Percentiles rank a stretch among this genome's conserved stretches.
Conservation (phyloP, 495 filamentous ascomycete species). For the Cladorrhinum samala region DNA sequence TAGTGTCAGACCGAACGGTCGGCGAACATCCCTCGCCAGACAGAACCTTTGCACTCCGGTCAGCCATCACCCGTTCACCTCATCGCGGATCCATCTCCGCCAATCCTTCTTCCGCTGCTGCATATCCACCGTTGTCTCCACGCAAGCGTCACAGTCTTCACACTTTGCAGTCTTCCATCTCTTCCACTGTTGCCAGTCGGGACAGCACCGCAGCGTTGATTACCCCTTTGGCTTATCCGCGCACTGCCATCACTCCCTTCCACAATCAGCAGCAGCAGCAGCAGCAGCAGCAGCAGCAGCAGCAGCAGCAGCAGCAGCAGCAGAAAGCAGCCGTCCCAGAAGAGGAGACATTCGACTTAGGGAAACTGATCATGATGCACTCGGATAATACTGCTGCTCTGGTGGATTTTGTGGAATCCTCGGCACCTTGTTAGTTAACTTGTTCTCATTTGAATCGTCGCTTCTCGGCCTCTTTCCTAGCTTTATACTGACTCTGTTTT, state of each 20-base stretch:
- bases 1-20: not conserved
- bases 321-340: not conserved
- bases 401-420: conserved; percentile 4
- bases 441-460: not conserved
- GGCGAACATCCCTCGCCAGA: conserved; percentile 7
- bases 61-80: conserved; percentile 10
- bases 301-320: not conserved
- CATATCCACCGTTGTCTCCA: not conserved
- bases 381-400: conserved; percentile 6
- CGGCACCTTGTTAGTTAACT: conserved; percentile 14
- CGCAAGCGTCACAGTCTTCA: conserved; percentile 27
- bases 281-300: too few relatives aligned
- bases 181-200: conserved; percentile 12
- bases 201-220: conserved; percentile 6
- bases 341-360: not conserved
- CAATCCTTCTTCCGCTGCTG: not conserved
- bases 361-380: not conserved
- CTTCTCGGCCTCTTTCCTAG: not conserved
- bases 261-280: not conserved
- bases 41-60: conserved; percentile 10
- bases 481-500: not conserved
- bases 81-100: conserved; percentile 14
- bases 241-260: not conserved
- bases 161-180: conserved; percentile 22
- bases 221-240: conserved; percentile 16